Evolutionary conservation across 257 asterid species (phyloP).

Genomic region (Ehretia macrophylla): DNA sequence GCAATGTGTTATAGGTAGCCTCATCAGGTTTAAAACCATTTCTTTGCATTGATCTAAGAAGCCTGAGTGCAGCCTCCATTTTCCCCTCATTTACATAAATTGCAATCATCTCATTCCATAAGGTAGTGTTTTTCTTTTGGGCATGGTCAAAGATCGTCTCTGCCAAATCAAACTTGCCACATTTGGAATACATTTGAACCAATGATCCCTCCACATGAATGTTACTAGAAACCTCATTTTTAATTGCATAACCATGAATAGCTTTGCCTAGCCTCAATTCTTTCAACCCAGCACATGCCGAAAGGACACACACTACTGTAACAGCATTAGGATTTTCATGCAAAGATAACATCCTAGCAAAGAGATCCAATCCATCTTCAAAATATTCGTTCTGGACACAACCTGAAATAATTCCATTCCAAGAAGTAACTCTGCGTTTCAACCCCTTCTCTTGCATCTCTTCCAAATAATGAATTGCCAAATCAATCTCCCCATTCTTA

Average conservation of each 20-base stretch:
- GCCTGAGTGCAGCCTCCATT: constrained; percentile 30
- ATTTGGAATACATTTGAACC: constrained; percentile 53
- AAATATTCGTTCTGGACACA: constrained; percentile 45
- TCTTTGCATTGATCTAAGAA: constrained; percentile 44
- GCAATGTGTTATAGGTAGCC: too few relatives aligned
- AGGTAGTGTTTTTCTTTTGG: constrained; percentile 38
- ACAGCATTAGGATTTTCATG: constrained; percentile 42
- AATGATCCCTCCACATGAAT: constrained; percentile 54
- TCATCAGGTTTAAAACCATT: constrained; percentile 42
- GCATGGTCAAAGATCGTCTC: constrained; percentile 38
- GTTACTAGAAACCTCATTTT: constrained; percentile 32
- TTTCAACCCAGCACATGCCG: constrained; percentile 52
- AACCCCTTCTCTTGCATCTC: too few relatives aligned
- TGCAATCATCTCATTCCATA: constrained; percentile 59
- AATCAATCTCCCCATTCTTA: too few relatives aligned
- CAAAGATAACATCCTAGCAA: constrained; percentile 34
- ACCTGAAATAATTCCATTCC: constrained; percentile 55
- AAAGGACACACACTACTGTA: constrained; percentile 52
- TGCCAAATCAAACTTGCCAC: constrained; percentile 49
- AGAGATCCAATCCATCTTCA: constrained; percentile 42
- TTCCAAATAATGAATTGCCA: too few relatives aligned
- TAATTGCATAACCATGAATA: constrained; percentile 44
- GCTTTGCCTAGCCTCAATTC: constrained; percentile 33
- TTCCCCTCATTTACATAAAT: constrained; percentile 58
- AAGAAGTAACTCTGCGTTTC: constrained; percentile 53